A percentile compares a stretch with the other conserved stretches of the same genome.
Evolutionary conservation across 176 grass and related monocot genomes (phyloP).

Genomic region (Eragrostis nindensis): DNA sequence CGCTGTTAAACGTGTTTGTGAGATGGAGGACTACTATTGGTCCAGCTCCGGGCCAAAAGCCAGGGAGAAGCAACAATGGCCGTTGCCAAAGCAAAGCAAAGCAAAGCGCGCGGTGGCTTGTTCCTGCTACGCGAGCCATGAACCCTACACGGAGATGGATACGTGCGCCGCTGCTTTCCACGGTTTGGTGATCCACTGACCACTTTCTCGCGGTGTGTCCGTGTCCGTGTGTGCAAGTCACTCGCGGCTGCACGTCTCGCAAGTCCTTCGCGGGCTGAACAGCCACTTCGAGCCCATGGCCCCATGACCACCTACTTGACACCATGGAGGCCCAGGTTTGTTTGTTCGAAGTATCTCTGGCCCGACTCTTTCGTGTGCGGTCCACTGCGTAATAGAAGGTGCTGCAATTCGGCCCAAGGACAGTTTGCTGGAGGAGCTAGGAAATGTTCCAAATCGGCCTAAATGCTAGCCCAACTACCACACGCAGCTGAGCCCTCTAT

Average conservation of each 20-base stretch:
- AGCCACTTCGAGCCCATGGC: neutral
- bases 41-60: no score
- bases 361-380: no score
- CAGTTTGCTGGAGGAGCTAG: no score
- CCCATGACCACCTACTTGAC: neutral
- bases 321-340: neutral
- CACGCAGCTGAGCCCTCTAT: no score
- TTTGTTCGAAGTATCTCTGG: no score
- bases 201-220: neutral
- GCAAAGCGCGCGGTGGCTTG: neutral
- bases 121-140: neutral
- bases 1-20: no score
- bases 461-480: no score
- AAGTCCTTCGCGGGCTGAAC: neutral
- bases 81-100: neutral
- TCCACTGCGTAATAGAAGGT: no score
- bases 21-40: no score
- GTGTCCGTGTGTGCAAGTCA: neutral
- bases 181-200: neutral
- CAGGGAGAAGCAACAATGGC: neutral
- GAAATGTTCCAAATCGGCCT: no score
- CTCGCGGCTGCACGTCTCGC: neutral
- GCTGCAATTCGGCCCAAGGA: no score
- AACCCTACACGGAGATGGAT: neutral
- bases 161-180: conserved; percentile 8